Evolutionary conservation across 2,329 filamentous ascomycete species (phyloP).

Genomic region (Esteya vermicola): DNA sequence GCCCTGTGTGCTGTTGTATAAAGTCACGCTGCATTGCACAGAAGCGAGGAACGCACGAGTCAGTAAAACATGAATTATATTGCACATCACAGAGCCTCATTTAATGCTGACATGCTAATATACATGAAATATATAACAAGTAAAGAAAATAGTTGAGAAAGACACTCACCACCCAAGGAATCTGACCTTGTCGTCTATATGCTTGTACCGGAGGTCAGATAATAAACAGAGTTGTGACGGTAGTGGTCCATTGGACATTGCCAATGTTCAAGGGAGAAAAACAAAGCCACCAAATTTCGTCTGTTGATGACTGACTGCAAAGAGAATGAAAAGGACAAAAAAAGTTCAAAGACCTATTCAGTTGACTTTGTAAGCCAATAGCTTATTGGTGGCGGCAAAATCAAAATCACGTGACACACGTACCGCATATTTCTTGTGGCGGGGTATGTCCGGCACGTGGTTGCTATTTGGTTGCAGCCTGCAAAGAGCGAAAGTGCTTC

Average conservation of each 20-base stretch:
- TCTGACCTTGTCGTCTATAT: slow-evolving; percentile 63
- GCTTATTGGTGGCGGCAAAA: background rate
- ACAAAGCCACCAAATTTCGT: background rate
- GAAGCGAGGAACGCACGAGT: too few relatives aligned
- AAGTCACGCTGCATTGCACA: too few relatives aligned
- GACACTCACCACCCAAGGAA: slow-evolving; percentile 91
- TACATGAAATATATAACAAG: background rate
- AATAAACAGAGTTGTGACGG: slow-evolving; percentile 54
- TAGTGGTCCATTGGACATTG: slow-evolving; percentile 44
- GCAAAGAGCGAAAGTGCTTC: slow-evolving; percentile 1
- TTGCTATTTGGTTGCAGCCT: slow-evolving; percentile 2
- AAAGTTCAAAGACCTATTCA: background rate
- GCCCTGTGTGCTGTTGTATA: too few relatives aligned
- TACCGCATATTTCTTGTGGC: background rate
- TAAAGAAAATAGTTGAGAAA: too few relatives aligned
- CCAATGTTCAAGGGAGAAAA: background rate
- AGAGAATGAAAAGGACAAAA: background rate
- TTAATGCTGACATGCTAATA: background rate
- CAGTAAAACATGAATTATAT: too few relatives aligned
- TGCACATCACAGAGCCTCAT: slow-evolving; percentile 21
- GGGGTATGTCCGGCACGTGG: slow-evolving; percentile 1
- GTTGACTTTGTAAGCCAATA: background rate
- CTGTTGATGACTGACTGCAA: background rate
- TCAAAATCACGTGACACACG: background rate
- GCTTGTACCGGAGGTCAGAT: slow-evolving; percentile 36